Evolutionary conservation across 2,329 filamentous ascomycete species (phyloP).

Genomic region (Beauveria sp.): DNA sequence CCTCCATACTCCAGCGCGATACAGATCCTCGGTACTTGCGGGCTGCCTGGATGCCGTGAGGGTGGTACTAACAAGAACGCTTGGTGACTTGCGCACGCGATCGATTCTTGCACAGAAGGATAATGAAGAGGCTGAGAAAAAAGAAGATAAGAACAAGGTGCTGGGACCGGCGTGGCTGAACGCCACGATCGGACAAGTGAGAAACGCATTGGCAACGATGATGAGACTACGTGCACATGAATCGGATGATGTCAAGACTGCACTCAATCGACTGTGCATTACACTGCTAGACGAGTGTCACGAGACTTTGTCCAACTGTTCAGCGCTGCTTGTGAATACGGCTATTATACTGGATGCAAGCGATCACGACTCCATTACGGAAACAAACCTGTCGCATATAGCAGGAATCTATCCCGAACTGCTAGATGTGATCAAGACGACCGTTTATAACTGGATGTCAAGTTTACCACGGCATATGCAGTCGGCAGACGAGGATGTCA

Average conservation of each 20-base stretch:
- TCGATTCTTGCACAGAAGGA: conserved; percentile 33
- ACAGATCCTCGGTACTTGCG: conserved; percentile 52
- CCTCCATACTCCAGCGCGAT: conserved; percentile 57
- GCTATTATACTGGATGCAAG: conserved; percentile 60
- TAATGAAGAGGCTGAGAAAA: conserved; percentile 17
- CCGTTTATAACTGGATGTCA: conserved; percentile 72
- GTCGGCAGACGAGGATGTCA: conserved; percentile 70
- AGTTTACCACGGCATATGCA: conserved; percentile 79
- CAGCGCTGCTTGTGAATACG: conserved; percentile 70
- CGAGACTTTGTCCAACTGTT: conserved; percentile 60
- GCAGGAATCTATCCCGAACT: conserved; percentile 55
- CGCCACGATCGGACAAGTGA: conserved; percentile 73
- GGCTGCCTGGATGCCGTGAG: conserved; percentile 52
- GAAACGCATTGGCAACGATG: conserved; percentile 70
- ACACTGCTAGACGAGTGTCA: conserved; percentile 72
- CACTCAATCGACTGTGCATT: conserved; percentile 65
- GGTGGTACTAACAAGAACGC: conserved; percentile 43
- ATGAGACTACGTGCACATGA: conserved; percentile 67
- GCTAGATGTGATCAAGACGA: conserved; percentile 57
- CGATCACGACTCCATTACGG: conserved; percentile 29
- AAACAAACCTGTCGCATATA: conserved; percentile 52
- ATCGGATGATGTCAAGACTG: conserved; percentile 57
- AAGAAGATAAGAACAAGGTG: conserved; percentile 24
- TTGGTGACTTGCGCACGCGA: conserved; percentile 50
- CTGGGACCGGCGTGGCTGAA: conserved; percentile 60